Base-by-base conservation (phyloP, 2,329 filamentous ascomycete species). In the Fusarium illudens region DNA sequence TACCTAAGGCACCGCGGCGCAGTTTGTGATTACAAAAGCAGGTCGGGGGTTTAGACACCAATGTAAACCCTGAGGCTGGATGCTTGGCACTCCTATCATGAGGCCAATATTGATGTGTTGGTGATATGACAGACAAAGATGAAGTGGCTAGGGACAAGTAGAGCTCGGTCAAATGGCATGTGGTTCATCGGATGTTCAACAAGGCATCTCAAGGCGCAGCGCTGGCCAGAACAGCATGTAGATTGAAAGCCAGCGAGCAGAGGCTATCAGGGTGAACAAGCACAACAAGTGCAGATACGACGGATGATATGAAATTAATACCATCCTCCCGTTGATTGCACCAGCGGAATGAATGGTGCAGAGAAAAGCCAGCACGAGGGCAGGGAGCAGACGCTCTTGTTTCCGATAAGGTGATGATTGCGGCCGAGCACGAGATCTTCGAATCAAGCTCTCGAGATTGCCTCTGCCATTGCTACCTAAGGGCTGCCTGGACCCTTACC, bases 391-490 rank as follows among this genome's bases (percentile, higher is more conserved):
- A 12, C 22, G 39, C 22, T 44, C 39, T 44, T 44, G 37, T 39
- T 25, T 52, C 20, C 50, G 33, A 36, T 53, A 37, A 51, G 49
- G 22, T 37, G 13, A 50, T 22, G 39, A 56, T 33, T 39, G 51
- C 4, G n/a, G 22, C 22, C 12, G 10, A 11, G 10, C 17, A 42
- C 15, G 34, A 33, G 42, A 46, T 37, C 32, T 13, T 44, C 65
- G 44, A 67, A 68, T 63, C 48, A 54, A 60, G n/a, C 17, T 58
- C 15, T 55, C 13, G 17, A 39, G 5, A 29, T 33, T 34, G 8
- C 17, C 22, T 56, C 19, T 37, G 22, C 44, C 30, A 55, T 69
- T 62, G 53, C 39, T 60, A 68, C 62, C 66, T 67, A 36, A 68
- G 22, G 49, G 51, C 36, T 60, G 52, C 51, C 66, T 62, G 20